Percentiles rank a stretch among this genome's conserved stretches.
Conservation (phyloP, 192 early-diverging fungal species). For the Backusella westeae region DNA sequence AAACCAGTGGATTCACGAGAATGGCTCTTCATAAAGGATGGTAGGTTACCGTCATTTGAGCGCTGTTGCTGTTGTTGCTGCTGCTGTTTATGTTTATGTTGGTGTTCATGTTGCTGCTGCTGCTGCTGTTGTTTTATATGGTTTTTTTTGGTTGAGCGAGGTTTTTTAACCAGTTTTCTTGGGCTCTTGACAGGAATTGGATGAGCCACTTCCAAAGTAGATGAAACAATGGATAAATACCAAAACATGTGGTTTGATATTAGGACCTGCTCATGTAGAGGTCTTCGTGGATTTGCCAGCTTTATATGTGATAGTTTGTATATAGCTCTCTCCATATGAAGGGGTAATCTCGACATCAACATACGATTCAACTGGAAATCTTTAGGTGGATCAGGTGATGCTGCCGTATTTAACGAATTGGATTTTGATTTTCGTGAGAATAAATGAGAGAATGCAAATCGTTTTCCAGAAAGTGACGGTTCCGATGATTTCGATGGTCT, state of each 20-base stretch:
- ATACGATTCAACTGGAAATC: conserved; percentile 23
- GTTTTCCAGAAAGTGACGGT: not conserved
- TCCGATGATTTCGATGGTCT: conserved; percentile 6
- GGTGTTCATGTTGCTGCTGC: not conserved
- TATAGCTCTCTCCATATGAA: conserved; percentile 76
- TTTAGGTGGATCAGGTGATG: conserved; percentile 19
- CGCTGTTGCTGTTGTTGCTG: not conserved
- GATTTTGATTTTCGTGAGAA: conserved; percentile 13
- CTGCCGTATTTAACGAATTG: not conserved
- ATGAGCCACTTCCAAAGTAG: not conserved
- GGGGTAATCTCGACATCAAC: conserved; percentile 53
- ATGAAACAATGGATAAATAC: conserved; percentile 65
- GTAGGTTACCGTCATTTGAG: not conserved
- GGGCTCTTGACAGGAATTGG: not conserved
- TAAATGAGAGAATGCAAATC: conserved; percentile 10
- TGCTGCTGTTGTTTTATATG: not conserved
- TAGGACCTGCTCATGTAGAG: conserved; percentile 70
- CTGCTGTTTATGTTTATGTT: not conserved
- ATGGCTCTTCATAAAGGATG: conserved; percentile 4
- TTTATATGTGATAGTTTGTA: conserved; percentile 74
- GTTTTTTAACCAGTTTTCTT: not conserved
- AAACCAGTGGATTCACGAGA: conserved; percentile 10
- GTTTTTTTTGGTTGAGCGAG: not conserved
- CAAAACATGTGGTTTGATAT: conserved; percentile 83
- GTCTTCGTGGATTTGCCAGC: conserved; percentile 69